Base-by-base conservation (phyloP, 768 basidiomycete species). In the Panellus pusillus region DNA sequence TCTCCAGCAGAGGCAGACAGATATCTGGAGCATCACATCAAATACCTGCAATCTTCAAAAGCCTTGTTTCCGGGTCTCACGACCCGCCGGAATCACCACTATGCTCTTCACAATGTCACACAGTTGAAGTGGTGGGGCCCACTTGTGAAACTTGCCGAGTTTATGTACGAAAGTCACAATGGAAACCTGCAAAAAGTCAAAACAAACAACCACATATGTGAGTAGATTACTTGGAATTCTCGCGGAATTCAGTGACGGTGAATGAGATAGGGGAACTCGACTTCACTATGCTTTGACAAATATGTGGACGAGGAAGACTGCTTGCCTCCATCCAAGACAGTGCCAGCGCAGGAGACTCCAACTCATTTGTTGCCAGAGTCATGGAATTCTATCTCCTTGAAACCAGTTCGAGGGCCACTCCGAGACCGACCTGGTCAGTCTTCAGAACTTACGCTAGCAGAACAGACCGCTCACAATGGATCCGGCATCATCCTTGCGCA, bases 51-150 rank as follows among this genome's bases (percentile, higher is more conserved):
- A 3, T 41, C 52, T 32, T 53, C 52, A 44, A 15, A 53, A 44
- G 20, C 52, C 3, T 44, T 53, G 41, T 53, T 53, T 31, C 52
- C 52, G 1, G 44, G 45, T 9, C 45, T 53, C 18, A 47, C 52
- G 3, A 53, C 52, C 24, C 52, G 45, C 24, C 52, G 44, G 11
- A 53, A 53, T 40, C 52, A 50, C 20, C 48, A 50, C 40, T 50
- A 18, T 31, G 17, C 48, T 29, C 49, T 55, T 46, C 61, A 61
- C 29, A 45, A 40, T 20, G 31, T 19, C 5, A 39, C 50, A 1
- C 47, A 42, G 20, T 12, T 62, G 18, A 55, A 52, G 37, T 58
- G 52, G 51, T 63, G 61, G 61, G 61, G 59, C 4, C 55, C 61
- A 15, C 28, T 63, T 18, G n/a, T 50, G 6, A 29, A 20, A n/a